Conservation (phyloP, 2,329 filamentous ascomycete species). For the Talaromyces sp. region DNA sequence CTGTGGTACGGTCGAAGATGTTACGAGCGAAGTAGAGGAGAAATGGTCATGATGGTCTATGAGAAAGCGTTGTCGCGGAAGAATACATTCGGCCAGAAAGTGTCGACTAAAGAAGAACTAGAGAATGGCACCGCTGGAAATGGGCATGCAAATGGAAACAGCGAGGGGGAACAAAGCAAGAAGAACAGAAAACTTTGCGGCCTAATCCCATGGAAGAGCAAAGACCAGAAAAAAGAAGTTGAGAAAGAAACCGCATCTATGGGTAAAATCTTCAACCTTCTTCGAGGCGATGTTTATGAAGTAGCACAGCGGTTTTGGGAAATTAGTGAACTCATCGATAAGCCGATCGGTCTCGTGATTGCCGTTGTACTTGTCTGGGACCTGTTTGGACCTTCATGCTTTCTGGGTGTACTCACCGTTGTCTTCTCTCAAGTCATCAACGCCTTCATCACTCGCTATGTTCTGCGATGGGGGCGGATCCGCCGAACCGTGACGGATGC, state of each 20-base stretch:
- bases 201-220: slow-evolving; percentile 17
- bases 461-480: slow-evolving; percentile 66
- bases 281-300: slow-evolving; percentile 56
- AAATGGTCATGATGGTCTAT: slow-evolving; percentile 81
- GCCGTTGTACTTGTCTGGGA: slow-evolving; percentile 71
- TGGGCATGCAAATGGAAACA: slow-evolving; percentile 21
- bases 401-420: slow-evolving; percentile 69
- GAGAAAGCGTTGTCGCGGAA: slow-evolving; percentile 72
- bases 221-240: slow-evolving; percentile 27
- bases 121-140: slow-evolving; percentile 19
- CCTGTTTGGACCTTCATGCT: slow-evolving; percentile 75
- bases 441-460: slow-evolving; percentile 60
- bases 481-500: slow-evolving; percentile 72
- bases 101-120: slow-evolving; percentile 27
- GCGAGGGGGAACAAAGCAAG: slow-evolving; percentile 20
- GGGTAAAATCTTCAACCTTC: slow-evolving; percentile 85
- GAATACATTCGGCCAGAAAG: slow-evolving; percentile 44
- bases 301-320: slow-evolving; percentile 71
- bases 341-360: slow-evolving; percentile 72
- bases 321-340: slow-evolving; percentile 69
- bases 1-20: slow-evolving; percentile 80
- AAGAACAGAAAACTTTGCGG: slow-evolving; percentile 14
- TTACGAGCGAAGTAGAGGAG: slow-evolving; percentile 80
- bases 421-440: slow-evolving; percentile 68
- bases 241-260: slow-evolving; percentile 66